Base-by-base conservation (phyloP, 768 basidiomycete genomes). In the Russula brevipes region DNA sequence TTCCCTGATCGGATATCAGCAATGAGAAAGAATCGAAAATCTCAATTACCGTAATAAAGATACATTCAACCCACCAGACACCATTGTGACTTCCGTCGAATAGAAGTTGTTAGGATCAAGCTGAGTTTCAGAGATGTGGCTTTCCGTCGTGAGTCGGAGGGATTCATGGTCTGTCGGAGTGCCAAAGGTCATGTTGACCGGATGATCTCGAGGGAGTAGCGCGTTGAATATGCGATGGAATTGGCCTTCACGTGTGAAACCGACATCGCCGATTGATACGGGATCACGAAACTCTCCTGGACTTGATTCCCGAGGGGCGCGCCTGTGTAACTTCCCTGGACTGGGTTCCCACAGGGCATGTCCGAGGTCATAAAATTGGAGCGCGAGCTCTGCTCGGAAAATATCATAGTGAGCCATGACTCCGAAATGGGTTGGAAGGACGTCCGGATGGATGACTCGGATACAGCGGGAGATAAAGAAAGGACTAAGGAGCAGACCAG, bases 161-260 rank as follows among this genome's bases (percentile, higher is more conserved):
- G 54, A 42, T 35, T 19, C 33, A 33, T 56, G 54, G 17, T 35
- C 1, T 11, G 17, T 31, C 4, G 31, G 54, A 11, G 41, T 42
- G 2, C 31, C 30, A 10, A 17, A 45, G 14, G 7, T 56, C 12
- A 24, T 39, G 24, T 56, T 41, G 0, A 10, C 33, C n/a, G 30
- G 41, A n/a, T 56, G 31, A 10, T 45, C 31, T 5, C 4, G 5
- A 17, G 54, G 31, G 8, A 45, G 54, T n/a, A 56, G 42, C 5
- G 4, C 41, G 19, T 56, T 56, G 42, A 56, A 56, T 31, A 56
- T 31, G 5, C 54, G 54, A 33, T 56, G 54, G 17, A 56, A 56
- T 45, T 39, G 41, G 38, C 53, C 53, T 30, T 4, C 11, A 4
- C 36, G 36, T 30, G 44, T 55, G 54, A n/a, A 55, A n/a, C 39